Evolutionary conservation across 2,329 filamentous ascomycete genomes (phyloP).

Genomic region (Venturia pyrina): DNA sequence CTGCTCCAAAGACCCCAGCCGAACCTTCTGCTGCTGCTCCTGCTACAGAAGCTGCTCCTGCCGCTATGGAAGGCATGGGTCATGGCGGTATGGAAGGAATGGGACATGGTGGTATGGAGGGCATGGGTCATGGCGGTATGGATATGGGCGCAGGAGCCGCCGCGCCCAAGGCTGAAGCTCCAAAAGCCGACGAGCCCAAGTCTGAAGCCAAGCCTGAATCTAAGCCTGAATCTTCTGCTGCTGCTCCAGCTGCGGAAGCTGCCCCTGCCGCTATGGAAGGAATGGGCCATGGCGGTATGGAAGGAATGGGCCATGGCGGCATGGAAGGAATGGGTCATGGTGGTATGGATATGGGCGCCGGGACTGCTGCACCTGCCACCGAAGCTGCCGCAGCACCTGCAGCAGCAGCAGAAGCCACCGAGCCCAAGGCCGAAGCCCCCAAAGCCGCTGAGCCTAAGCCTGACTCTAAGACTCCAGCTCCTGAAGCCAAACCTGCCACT

Average conservation of each 20-base stretch:
- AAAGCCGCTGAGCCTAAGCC: no score
- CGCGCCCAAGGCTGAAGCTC: no score
- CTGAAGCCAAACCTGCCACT: no score
- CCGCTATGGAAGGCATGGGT: constrained; percentile 1
- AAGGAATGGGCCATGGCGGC: neutral
- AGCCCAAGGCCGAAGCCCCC: no score
- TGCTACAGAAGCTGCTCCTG: neutral
- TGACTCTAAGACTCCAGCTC: neutral
- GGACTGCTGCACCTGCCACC: no score
- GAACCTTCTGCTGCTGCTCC: neutral
- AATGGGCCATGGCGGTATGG: neutral
- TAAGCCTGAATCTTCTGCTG: neutral
- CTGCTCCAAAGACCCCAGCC: neutral
- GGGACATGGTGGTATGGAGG: neutral
- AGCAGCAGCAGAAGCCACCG: no score
- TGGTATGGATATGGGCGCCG: neutral
- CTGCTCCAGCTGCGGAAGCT: no score
- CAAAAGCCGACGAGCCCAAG: no score
- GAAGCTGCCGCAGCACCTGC: no score
- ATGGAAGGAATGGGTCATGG: constrained; percentile 5
- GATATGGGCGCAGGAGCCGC: no score
- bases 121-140: neutral
- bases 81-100: neutral
- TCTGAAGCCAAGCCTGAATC: no score
- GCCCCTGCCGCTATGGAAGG: neutral